phyloP scores from a whole-genome alignment of 306 rosid species.

The Cicer bijugum region DNA sequence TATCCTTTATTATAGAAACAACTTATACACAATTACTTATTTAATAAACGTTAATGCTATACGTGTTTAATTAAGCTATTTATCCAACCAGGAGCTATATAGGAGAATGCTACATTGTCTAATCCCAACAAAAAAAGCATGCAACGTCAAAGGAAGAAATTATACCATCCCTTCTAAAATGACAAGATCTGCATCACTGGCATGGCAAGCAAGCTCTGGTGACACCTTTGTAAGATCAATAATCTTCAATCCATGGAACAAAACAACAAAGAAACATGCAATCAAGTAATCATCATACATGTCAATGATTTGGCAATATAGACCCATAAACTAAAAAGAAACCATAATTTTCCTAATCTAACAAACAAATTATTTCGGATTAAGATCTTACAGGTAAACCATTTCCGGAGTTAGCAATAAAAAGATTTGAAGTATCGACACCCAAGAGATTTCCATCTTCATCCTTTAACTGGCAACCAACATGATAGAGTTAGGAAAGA shows the following conservation, averaged over 20 bases:
- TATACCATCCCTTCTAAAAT: conserved; percentile 92
- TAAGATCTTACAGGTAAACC: conserved; percentile 80
- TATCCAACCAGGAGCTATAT: too few species aligned
- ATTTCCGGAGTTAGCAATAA: conserved; percentile 83
- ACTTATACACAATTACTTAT: too few species aligned
- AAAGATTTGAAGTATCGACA: conserved; percentile 74
- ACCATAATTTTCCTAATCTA: conserved; percentile 7
- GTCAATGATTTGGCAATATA: background rate
- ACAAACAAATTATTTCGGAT: conserved; percentile 11
- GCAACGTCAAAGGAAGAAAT: conserved; percentile 42
- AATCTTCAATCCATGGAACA: conserved; percentile 56
- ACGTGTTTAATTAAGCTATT: too few species aligned
- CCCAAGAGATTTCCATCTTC: conserved; percentile 68
- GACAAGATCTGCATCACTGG: conserved; percentile 83
- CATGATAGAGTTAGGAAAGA: conserved; percentile 40
- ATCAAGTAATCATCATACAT: conserved; percentile 14
- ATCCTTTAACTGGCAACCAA: conserved; percentile 75
- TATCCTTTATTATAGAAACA: too few species aligned
- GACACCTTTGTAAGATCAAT: conserved; percentile 82
- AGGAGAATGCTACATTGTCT: conserved; percentile 9
- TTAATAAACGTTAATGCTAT: too few species aligned
- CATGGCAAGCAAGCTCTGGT: conserved; percentile 72
- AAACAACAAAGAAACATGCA: conserved; percentile 29
- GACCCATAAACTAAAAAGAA: background rate
- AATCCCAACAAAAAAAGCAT: conserved; percentile 11